Evolutionary conservation across 1,284 basidiomycete genomes (phyloP).

Genomic region (Trametes hirsuta): DNA sequence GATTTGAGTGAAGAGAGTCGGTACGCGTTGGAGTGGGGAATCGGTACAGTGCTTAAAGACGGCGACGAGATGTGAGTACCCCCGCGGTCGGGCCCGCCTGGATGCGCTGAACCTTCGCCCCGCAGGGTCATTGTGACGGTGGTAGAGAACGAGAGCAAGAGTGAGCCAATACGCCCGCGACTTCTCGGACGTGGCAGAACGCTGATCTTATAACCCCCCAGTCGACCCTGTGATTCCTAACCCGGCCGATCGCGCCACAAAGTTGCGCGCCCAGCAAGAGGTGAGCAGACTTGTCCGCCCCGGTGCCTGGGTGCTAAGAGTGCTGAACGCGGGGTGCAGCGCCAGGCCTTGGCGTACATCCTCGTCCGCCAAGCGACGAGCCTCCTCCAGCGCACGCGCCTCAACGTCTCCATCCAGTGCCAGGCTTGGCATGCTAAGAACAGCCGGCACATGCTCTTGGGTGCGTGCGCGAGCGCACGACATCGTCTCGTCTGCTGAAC

Average conservation of each 20-base stretch:
- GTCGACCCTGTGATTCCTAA: conserved; percentile 81
- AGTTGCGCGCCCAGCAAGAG: conserved; percentile 88
- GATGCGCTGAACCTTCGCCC: conserved; percentile 3
- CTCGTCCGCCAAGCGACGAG: conserved; percentile 88
- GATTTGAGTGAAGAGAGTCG: conserved; percentile 92
- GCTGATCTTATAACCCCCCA: conserved; percentile 32
- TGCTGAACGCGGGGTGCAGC: conserved; percentile 46
- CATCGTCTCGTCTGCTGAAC: neutral
- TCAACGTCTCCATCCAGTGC: conserved; percentile 87
- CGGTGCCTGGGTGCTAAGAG: neutral
- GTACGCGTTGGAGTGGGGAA: conserved; percentile 95
- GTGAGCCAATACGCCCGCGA: conserved; percentile 45
- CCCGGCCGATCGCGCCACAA: conserved; percentile 71
- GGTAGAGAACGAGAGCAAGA: conserved; percentile 90
- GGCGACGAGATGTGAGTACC: conserved; percentile 81
- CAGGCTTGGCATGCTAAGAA: conserved; percentile 98
- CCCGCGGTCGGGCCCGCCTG: neutral
- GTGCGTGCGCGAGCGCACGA: conserved; percentile 40
- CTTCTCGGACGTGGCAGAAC: neutral
- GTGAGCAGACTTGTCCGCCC: conserved; percentile 42
- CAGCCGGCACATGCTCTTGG: conserved; percentile 88
- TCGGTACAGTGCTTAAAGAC: conserved; percentile 94
- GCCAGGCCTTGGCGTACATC: conserved; percentile 87
- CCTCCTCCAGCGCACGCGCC: conserved; percentile 86
- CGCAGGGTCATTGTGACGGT: conserved; percentile 81